Evolutionary conservation across 345 rosid species (phyloP).

Genomic region (Punica granatum): DNA sequence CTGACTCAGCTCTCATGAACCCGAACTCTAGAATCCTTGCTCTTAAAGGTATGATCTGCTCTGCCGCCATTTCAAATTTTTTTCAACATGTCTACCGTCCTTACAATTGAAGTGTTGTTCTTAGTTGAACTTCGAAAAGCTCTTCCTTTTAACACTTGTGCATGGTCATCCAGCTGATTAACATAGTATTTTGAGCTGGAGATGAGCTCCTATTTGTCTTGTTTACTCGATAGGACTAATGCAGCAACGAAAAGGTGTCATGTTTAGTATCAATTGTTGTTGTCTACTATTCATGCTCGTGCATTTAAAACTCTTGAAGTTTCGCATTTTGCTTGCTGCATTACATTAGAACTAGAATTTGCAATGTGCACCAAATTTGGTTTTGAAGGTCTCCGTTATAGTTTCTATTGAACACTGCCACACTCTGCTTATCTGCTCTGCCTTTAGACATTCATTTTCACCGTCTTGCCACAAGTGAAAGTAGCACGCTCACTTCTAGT

Average conservation of each 20-base stretch:
- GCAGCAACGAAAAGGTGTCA: not conserved
- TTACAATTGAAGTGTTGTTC: not conserved
- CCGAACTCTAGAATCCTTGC: slow-evolving; percentile 44
- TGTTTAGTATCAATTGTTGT: not conserved
- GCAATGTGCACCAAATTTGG: not conserved
- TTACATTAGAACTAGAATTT: not conserved
- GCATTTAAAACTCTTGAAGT: not conserved
- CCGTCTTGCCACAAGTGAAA: not conserved
- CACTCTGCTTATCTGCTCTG: not conserved
- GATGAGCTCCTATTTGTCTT: not conserved
- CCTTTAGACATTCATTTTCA: not conserved
- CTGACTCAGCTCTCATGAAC: slow-evolving; percentile 78
- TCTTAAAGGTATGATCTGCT: slow-evolving; percentile 25
- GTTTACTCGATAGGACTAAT: not conserved
- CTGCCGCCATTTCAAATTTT: not conserved
- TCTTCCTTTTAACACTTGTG: not conserved
- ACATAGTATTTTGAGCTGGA: not conserved
- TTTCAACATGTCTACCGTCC: not conserved
- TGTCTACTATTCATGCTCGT: not conserved
- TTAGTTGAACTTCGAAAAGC: no score
- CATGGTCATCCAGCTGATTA: not conserved
- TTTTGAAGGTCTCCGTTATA: not conserved
- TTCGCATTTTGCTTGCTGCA: not conserved
- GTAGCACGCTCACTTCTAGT: not conserved
- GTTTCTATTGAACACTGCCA: not conserved